phyloP scores from a whole-genome alignment of 2,329 filamentous ascomycete species.

The Cladophialophora chaetospira region DNA sequence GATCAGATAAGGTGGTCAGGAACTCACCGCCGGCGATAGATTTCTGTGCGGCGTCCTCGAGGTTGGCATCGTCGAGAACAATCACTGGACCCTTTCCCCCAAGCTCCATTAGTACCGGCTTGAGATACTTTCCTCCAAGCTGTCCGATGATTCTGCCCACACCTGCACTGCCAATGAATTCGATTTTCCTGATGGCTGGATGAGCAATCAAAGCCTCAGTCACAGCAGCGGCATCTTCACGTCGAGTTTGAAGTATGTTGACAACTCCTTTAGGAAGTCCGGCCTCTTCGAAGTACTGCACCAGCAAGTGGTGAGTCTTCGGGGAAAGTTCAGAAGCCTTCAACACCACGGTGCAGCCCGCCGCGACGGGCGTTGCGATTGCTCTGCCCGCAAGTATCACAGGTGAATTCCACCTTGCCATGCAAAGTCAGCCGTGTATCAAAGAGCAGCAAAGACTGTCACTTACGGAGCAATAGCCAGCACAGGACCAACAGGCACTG shows the following conservation, averaged over 20 bases:
- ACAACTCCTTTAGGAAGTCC: conserved; percentile 74
- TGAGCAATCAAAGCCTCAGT: conserved; percentile 69
- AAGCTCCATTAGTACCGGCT: conserved; percentile 88
- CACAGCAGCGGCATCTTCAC: conserved; percentile 64
- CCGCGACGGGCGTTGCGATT: conserved; percentile 37
- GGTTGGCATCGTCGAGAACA: conserved; percentile 74
- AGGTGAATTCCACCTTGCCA: conserved; percentile 15
- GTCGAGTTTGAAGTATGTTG: conserved; percentile 66
- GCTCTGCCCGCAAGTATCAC: conserved; percentile 1
- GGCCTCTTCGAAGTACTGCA: conserved; percentile 67
- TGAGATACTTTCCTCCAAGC: conserved; percentile 73
- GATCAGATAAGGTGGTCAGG: neutral
- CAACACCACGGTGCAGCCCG: conserved; percentile 71
- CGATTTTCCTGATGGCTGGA: conserved; percentile 69
- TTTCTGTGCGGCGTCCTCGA: conserved; percentile 66
- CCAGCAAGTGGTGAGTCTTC: conserved; percentile 62
- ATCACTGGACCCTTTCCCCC: conserved; percentile 82
- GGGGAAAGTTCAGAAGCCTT: conserved; percentile 71
- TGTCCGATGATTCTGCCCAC: conserved; percentile 71
- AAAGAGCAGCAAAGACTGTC: neutral
- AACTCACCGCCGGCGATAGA: conserved; percentile 3
- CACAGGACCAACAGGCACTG: too few species aligned
- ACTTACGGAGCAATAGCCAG: too few species aligned
- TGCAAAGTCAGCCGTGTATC: neutral
- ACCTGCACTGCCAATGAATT: conserved; percentile 74